Conservation (phyloP, 176 grass and related monocot genomes). For the Phragmites australis region DNA sequence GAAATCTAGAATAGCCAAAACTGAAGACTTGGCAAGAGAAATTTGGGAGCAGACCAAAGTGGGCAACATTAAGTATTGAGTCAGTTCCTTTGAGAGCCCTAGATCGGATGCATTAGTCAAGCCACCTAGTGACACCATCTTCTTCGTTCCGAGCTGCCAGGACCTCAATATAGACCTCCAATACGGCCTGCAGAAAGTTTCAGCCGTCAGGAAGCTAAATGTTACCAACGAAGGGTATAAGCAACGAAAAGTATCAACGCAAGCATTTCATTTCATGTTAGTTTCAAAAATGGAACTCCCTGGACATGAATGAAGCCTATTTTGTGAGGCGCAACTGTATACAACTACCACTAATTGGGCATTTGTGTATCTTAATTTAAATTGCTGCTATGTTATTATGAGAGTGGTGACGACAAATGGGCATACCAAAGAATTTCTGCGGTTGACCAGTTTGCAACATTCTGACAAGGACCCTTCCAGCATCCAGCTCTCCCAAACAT, state of each 20-base stretch:
- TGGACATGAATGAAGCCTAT: background rate
- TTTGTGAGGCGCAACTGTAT: background rate
- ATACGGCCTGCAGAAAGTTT: slow-evolving; percentile 47
- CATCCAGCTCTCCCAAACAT: slow-evolving; percentile 84
- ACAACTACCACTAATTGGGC: background rate
- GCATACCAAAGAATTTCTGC: slow-evolving; percentile 77
- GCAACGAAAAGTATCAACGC: background rate
- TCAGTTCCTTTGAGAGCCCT: slow-evolving; percentile 6
- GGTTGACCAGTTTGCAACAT: slow-evolving; percentile 73
- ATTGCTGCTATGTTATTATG: background rate
- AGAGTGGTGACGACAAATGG: slow-evolving; percentile 9
- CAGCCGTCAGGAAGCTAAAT: background rate
- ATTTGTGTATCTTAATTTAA: slow-evolving; percentile 8
- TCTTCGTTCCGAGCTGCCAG: slow-evolving; percentile 74
- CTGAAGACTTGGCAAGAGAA: background rate
- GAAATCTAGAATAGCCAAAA: slow-evolving; percentile 10
- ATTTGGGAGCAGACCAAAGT: background rate
- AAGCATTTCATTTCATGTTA: background rate
- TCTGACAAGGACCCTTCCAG: slow-evolving; percentile 72
- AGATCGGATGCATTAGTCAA: slow-evolving; percentile 42
- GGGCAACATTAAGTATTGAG: slow-evolving; percentile 14
- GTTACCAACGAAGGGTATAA: background rate
- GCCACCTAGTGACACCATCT: slow-evolving; percentile 82
- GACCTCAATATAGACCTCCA: slow-evolving; percentile 75
- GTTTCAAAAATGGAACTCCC: background rate